A percentile compares a stretch with the other conserved stretches of the same genome.
Evolutionary conservation across 2,329 filamentous ascomycete genomes (phyloP).

Genomic region (Trichoderma asperellum): DNA sequence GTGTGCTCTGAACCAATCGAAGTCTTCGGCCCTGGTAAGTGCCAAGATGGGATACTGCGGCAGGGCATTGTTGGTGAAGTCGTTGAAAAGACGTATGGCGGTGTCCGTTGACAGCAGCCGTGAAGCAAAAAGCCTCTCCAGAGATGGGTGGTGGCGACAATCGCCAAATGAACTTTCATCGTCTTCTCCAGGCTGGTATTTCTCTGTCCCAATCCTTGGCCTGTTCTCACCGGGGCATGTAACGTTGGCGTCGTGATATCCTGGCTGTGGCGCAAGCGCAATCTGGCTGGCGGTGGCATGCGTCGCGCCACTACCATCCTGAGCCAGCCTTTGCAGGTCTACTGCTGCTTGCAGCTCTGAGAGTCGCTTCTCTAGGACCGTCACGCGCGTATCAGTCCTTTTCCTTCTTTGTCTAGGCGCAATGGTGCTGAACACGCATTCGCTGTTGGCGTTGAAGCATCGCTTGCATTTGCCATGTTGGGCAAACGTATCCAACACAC

Average conservation of each 20-base stretch:
- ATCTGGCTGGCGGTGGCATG: neutral
- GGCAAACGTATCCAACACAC: neutral
- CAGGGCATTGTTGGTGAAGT: neutral
- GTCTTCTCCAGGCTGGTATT: neutral
- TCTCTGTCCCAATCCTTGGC: neutral
- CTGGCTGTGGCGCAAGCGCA: neutral
- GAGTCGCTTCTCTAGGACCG: neutral
- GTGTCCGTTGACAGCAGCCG: neutral
- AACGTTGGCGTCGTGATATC: neutral
- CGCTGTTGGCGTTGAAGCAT: neutral
- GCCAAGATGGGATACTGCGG: neutral
- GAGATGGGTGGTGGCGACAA: neutral
- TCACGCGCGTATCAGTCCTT: neutral
- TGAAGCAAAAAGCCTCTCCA: neutral
- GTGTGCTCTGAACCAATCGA: neutral
- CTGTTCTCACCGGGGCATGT: neutral
- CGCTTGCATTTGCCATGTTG: conserved; percentile 6
- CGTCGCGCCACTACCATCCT: neutral
- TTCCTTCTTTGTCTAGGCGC: conserved; percentile 5
- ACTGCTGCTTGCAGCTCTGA: neutral
- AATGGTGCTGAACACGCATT: neutral
- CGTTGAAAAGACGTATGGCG: neutral
- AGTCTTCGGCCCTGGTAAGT: neutral
- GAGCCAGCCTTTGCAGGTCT: neutral
- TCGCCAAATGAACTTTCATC: neutral